Evolutionary conservation across 805 yeast species (phyloP), one percentile per base, ranked within the genome.

Genomic region (Saccharomycopsis fibuligera): DNA sequence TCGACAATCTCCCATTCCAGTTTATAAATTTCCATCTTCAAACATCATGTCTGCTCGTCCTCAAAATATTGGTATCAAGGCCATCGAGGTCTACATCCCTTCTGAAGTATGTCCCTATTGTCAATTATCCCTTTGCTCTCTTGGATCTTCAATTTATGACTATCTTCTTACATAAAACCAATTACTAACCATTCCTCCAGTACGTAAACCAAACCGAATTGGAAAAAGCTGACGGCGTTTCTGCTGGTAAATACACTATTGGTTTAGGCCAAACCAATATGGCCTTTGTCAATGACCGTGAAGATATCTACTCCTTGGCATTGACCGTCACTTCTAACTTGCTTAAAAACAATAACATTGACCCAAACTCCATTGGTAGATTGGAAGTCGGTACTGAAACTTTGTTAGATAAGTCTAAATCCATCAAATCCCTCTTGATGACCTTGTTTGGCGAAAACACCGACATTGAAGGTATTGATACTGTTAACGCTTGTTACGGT

Each of bases 371-470:
- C 48, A 79, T 93, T 62, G 99, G 99, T 60, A 82, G 99, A 67
- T 76, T 93, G 60, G 99, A 93, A 70, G 98, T 93, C 55, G 99
- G 99, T 62, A 93, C 99, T 50, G 99, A 93, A 74, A 91, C 99
- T 44, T 74, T 93, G 60, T 75, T 93, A 59, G 99, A 93, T 71
- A 93, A 93, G 72, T 89, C 98, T 59, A 93, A 93, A 74, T 85
- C 96, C 38, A 96, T 91, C 63, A 93, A 93, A 73, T 80, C 96
- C 33, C 96, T 93, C 37, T 75, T 93, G 67, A 91, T 89, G 86
- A 97, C 90, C 71, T 79, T 93, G 57, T 83, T 93, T 58, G 88
- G 84, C 51, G 91, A 79, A 47, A 93, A 93, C 75, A 68, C 75
- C 60, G 98, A 93, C 63, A 74, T 91, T 59, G 99, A 93, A 72